Conservation (phyloP, 192 early-diverging fungal species). For the Coemansia sp. region DNA sequence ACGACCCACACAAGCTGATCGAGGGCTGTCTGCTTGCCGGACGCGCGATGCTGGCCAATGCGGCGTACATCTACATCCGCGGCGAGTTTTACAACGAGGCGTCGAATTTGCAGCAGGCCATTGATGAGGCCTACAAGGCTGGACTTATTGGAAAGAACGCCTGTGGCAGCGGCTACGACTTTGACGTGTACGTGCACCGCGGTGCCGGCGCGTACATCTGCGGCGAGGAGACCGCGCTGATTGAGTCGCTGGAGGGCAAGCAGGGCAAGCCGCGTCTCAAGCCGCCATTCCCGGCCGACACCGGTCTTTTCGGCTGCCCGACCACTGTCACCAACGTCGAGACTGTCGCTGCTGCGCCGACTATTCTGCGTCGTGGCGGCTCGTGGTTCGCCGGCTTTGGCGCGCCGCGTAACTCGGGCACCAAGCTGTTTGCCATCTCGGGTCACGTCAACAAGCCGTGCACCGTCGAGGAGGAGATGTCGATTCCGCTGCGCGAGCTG, state of each 20-base stretch:
- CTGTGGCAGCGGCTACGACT: conserved; percentile 93
- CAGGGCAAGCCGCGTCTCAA: conserved; percentile 98
- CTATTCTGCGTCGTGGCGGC: conserved; percentile 87
- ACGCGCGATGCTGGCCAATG: conserved; percentile 93
- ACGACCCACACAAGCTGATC: conserved; percentile 94
- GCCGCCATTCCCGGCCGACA: conserved; percentile 99
- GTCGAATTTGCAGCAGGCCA: conserved; percentile 87
- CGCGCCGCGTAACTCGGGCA: conserved; percentile 88
- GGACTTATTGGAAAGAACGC: conserved; percentile 99
- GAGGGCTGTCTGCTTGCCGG: conserved; percentile 97
- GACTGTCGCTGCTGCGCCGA: conserved; percentile 97
- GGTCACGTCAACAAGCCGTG: conserved; percentile 98
- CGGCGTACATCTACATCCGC: conserved; percentile 97
- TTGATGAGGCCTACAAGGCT: conserved; percentile 96
- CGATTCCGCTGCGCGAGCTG: conserved; percentile 89
- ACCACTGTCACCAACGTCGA: conserved; percentile 99
- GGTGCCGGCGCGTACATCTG: conserved; percentile 98
- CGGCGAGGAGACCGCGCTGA: conserved; percentile 91
- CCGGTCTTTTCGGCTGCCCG: conserved; percentile 97
- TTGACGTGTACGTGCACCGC: conserved; percentile 97
- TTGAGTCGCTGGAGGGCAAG: conserved; percentile 92
- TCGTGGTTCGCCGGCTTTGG: conserved; percentile 94
- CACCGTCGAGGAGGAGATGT: conserved; percentile 99
- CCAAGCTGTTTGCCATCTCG: conserved; percentile 96
- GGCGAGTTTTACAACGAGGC: conserved; percentile 98